These are phyloP conservation scores for Zymoseptoria passerinii DNA, from an alignment of 2,329 filamentous ascomycete species.

Conservation along the genomic window DNA sequence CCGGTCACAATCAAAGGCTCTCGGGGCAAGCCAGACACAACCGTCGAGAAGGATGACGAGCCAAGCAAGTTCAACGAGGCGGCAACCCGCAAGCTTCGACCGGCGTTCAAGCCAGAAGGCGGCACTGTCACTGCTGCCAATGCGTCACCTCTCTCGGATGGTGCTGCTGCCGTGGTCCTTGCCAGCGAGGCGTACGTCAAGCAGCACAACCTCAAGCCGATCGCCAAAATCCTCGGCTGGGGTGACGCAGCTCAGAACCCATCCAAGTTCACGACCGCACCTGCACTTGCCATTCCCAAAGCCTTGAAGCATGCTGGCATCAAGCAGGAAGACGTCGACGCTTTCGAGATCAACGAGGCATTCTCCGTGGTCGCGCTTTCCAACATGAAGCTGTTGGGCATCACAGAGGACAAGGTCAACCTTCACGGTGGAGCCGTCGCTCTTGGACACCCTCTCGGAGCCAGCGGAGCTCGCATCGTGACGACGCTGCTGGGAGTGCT, in stretches of 20 bases:
- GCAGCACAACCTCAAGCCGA: slow-evolving; percentile 79
- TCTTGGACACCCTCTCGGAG: slow-evolving; percentile 89
- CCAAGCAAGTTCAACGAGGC: slow-evolving; percentile 69
- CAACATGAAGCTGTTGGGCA: slow-evolving; percentile 82
- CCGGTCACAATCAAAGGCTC: slow-evolving; percentile 81
- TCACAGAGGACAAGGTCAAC: slow-evolving; percentile 83
- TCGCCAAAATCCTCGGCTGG: slow-evolving; percentile 97
- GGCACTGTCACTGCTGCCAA: slow-evolving; percentile 87
- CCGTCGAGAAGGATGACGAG: slow-evolving; percentile 82
- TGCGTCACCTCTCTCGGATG: slow-evolving; percentile 91
- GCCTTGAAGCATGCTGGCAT: slow-evolving; percentile 90
- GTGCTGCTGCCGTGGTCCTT: slow-evolving; percentile 83
- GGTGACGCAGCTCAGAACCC: slow-evolving; percentile 86
- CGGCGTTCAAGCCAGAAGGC: slow-evolving; percentile 72
- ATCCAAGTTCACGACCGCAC: slow-evolving; percentile 91
- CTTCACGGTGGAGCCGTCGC: slow-evolving; percentile 91
- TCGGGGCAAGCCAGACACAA: slow-evolving; percentile 78
- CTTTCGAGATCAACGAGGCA: slow-evolving; percentile 98
- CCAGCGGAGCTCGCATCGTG: slow-evolving; percentile 87
- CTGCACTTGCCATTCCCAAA: slow-evolving; percentile 91
- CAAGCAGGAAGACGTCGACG: slow-evolving; percentile 69
- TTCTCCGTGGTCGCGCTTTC: slow-evolving; percentile 95
- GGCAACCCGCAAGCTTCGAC: slow-evolving; percentile 50
- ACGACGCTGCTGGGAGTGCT: slow-evolving; percentile 84
- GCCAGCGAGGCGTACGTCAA: slow-evolving; percentile 92